Evolutionary conservation across 2,329 filamentous ascomycete genomes (phyloP), one percentile per base, ranked within the genome.

Genomic region (Penicillium capsulatum): DNA sequence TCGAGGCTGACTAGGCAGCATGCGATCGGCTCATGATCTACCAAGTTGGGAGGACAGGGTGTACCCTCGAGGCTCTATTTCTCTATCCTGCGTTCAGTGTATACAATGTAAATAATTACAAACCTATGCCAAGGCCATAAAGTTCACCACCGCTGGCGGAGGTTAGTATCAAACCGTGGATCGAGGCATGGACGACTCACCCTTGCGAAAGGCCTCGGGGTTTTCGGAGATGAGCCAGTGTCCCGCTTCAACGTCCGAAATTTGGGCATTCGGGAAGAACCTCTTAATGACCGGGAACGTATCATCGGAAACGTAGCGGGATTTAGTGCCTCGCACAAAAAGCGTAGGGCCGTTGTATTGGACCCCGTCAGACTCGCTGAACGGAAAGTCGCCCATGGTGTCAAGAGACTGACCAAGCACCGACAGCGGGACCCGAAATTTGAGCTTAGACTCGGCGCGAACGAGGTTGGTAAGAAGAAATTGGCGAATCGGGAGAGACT

Each of bases 401-500:
- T 81, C 77, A 28, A 98, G 70, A 0, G 81, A 74, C 33, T 74
- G 72, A 3, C 75, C 81, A 0, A 98, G 70, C 3, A 79, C 81
- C 32, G 76, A 73, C 8, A 98, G 69, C 0, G 92, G 91, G 3
- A 97, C 80, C 17, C 86, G 79, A 67, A 92, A 96, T 53, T 78
- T 81, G 54, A 84, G 76, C 2, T 76, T 71, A 35, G 73, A 11
- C 13, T 64, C 58, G 3, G 65, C 56, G 4, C 81, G 78, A 51
- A 84, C 66, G 27, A 97, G 72, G 60, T 97, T 98, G 8, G 86
- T 87, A 1, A 98, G 77, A 11, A 98, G 76, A 64, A 97, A 98
- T 59, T 96, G 90, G 2, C 92, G 83, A 51, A 98, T 83, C 0
- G 81, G 71, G 3, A 94, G 65, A 10, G 83, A 80, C 72, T 81